A percentile compares a stretch with the other conserved stretches of the same genome.
Conservation (phyloP, 2,329 filamentous ascomycete genomes). For the Talaromyces funiculosus region DNA sequence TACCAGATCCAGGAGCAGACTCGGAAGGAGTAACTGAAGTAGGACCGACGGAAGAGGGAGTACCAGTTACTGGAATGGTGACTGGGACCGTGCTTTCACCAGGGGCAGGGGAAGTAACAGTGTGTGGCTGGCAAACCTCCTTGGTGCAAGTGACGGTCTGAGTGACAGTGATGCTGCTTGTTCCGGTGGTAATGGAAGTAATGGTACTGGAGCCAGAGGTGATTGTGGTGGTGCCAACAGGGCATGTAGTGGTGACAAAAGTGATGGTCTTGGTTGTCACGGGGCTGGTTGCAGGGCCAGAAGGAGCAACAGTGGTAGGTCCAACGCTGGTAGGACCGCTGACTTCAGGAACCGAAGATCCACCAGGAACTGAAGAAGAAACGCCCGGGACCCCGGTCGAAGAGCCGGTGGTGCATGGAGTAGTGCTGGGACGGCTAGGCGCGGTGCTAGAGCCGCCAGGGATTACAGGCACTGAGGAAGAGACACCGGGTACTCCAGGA, state of each 20-base stretch:
- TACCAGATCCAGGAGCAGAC: not conserved
- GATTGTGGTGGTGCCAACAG: constrained; percentile 9
- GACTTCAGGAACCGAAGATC: constrained; percentile 1
- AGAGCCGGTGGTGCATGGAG: not conserved
- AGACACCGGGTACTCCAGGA: not conserved
- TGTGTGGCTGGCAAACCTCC: constrained; percentile 9
- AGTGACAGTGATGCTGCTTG: constrained; percentile 11
- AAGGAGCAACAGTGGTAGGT: not conserved
- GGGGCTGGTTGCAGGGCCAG: not conserved
- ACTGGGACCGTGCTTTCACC: not conserved
- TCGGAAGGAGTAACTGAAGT: not conserved
- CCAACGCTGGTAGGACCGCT: not conserved
- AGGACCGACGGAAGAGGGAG: not conserved
- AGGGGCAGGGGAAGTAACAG: not conserved
- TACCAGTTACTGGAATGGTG: not conserved
- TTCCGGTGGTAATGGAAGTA: constrained; percentile 10
- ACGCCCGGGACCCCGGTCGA: not conserved
- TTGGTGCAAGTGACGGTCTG: constrained; percentile 13
- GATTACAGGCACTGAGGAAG: not conserved
- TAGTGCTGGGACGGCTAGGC: not conserved
- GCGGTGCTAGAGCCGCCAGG: not conserved
- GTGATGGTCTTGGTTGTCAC: constrained; percentile 12
- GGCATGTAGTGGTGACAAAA: constrained; percentile 12
- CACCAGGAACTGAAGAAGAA: not conserved
- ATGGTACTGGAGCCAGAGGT: constrained; percentile 10